These are phyloP conservation scores for Xanthoconium stramineum DNA, from an alignment of 768 basidiomycete genomes.

Conservation along the genomic window DNA sequence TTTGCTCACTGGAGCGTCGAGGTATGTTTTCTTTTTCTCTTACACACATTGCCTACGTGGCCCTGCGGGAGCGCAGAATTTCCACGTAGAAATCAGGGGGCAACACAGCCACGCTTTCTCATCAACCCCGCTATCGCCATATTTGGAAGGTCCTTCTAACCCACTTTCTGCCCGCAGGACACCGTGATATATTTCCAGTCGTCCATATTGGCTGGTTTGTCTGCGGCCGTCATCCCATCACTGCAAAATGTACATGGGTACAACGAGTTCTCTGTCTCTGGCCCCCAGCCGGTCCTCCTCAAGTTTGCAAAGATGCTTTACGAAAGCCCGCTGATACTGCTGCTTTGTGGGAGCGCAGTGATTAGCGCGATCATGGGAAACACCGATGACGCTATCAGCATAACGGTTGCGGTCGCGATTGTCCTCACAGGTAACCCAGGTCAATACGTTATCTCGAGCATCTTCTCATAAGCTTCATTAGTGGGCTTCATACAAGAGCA, in stretches of 20 bases:
- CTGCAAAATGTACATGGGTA: conserved; percentile 75
- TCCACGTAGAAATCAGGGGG: conserved; percentile 11
- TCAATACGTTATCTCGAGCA: background rate
- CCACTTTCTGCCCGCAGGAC: conserved; percentile 45
- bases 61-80: background rate
- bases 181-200: conserved; percentile 71
- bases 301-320: conserved; percentile 96
- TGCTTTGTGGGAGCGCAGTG: conserved; percentile 85
- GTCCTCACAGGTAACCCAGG: conserved; percentile 79
- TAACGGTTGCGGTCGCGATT: conserved; percentile 87
- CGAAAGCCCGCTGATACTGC: conserved; percentile 88
- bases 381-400: conserved; percentile 90
- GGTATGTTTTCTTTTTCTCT: conserved; percentile 37
- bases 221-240: conserved; percentile 56
- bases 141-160: conserved; percentile 7
- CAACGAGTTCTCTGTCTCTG: conserved; percentile 89
- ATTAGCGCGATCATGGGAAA: conserved; percentile 95
- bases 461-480: conserved; percentile 15
- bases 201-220: conserved; percentile 58
- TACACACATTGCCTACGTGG: background rate
- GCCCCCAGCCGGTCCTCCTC: conserved; percentile 74
- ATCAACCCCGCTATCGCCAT: background rate
- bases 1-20: conserved; percentile 67
- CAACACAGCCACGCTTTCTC: conserved; percentile 9
- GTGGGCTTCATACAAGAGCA: conserved; percentile 97